A percentile compares a stretch with the other conserved stretches of the same genome.
These are phyloP conservation scores for Aspergillus glaucus DNA, from an alignment of 2,329 filamentous ascomycete species.

Conservation along the genomic window DNA sequence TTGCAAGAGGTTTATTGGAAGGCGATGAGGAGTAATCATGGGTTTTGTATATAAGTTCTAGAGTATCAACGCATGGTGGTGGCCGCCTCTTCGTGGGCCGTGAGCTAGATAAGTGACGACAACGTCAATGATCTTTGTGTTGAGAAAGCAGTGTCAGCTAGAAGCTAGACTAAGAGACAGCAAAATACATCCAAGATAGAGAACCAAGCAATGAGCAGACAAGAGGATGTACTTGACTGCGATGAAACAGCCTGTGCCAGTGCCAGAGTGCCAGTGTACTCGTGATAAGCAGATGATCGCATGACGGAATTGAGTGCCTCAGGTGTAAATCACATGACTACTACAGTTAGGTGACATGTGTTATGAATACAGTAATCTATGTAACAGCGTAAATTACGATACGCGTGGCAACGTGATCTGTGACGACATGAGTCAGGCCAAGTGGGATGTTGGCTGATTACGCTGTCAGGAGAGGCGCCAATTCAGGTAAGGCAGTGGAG, in stretches of 20 bases:
- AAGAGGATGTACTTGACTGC: too few relatives aligned
- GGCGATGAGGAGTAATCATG: neutral
- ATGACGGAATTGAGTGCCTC: neutral
- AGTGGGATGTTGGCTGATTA: constrained; percentile 6
- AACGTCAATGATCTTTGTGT: too few relatives aligned
- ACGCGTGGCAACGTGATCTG: neutral
- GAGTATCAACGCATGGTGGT: constrained; percentile 8
- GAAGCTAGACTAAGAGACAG: neutral
- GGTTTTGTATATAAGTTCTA: neutral
- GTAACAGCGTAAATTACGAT: too few relatives aligned
- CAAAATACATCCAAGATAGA: neutral
- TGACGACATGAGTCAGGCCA: constrained; percentile 18
- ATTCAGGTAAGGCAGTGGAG: neutral
- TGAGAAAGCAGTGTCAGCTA: too few relatives aligned
- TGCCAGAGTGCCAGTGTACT: neutral
- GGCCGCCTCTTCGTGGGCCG: neutral
- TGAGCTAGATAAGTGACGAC: neutral
- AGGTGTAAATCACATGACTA: neutral
- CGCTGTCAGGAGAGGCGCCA: neutral
- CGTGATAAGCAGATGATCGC: neutral
- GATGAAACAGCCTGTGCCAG: too few relatives aligned
- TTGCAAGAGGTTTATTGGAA: constrained; percentile 6
- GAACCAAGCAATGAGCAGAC: neutral
- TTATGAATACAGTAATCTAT: neutral
- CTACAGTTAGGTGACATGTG: neutral